phyloP scores from a whole-genome alignment of 2,329 filamentous ascomycete genomes.

The Ophiostoma australiae region DNA sequence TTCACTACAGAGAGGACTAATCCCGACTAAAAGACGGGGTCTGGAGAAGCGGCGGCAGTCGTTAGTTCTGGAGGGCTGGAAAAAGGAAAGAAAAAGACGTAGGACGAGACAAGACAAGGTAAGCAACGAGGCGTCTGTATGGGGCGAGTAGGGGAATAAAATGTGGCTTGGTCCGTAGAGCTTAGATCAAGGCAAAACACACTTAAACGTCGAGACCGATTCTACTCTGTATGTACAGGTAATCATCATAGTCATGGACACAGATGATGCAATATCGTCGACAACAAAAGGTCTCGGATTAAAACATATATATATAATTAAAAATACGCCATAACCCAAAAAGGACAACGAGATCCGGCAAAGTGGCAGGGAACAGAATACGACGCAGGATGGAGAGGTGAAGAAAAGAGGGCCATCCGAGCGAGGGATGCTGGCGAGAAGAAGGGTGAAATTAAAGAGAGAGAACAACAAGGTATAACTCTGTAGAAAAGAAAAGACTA shows the following conservation, averaged over 20 bases:
- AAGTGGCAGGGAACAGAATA: background rate
- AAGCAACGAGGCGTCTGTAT: background rate
- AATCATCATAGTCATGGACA: too few relatives aligned
- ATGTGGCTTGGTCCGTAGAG: background rate
- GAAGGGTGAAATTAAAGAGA: background rate
- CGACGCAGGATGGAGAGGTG: background rate
- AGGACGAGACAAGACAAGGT: background rate
- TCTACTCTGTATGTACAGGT: too few relatives aligned
- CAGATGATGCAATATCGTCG: background rate
- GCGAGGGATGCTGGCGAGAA: background rate
- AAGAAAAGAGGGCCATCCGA: background rate
- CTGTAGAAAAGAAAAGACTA: too few relatives aligned
- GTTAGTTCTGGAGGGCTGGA: too few relatives aligned
- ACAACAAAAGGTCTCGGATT: too few relatives aligned
- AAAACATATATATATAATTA: background rate
- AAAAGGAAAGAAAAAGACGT: background rate
- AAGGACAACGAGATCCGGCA: background rate
- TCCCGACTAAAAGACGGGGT: background rate
- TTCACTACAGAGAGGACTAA: background rate
- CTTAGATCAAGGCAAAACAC: background rate
- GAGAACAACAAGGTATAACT: too few relatives aligned
- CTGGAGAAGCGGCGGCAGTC: slow-evolving; percentile 5
- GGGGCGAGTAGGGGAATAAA: background rate
- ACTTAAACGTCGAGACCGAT: background rate
- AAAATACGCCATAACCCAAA: background rate